phyloP scores from a whole-genome alignment of 1,284 basidiomycete species.

The Boletus mariae region DNA sequence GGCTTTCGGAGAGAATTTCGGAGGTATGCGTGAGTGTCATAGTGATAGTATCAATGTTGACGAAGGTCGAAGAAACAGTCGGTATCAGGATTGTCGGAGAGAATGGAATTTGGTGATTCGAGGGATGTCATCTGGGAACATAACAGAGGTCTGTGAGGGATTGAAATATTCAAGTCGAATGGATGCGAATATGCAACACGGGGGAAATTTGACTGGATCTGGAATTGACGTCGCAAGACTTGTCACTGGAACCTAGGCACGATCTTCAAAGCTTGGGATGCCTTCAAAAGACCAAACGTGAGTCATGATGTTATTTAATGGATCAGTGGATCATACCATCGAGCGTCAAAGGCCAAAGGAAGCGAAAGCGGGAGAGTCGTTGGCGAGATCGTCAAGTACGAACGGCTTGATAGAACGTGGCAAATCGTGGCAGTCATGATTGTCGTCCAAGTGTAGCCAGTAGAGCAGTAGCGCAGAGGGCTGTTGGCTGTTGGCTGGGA shows the following conservation, averaged over 20 bases:
- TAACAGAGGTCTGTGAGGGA: not conserved
- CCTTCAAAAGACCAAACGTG: not conserved
- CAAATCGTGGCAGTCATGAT: not conserved
- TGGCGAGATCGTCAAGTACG: not conserved
- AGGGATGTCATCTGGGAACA: conserved; percentile 3
- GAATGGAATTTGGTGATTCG: not conserved
- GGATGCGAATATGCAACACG: not conserved
- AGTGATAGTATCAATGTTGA: too few species aligned
- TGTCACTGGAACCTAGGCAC: not conserved
- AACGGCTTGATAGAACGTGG: not conserved
- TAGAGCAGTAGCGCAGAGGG: not conserved
- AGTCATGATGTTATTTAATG: too few species aligned
- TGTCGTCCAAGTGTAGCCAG: not conserved
- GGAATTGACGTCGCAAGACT: too few species aligned
- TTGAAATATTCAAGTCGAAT: not conserved
- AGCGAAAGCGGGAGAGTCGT: not conserved
- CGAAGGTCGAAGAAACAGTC: not conserved
- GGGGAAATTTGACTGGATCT: not conserved
- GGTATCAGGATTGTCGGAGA: not conserved
- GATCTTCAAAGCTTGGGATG: not conserved
- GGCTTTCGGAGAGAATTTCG: not conserved
- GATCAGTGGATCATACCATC: not conserved
- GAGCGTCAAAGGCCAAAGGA: too few species aligned
- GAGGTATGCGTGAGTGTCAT: too few species aligned
- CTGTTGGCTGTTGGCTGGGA: too few species aligned